These are phyloP conservation scores for Chaetomiaceae sp. DNA, from an alignment of 2,329 filamentous ascomycete genomes.

Conservation along the genomic window DNA sequence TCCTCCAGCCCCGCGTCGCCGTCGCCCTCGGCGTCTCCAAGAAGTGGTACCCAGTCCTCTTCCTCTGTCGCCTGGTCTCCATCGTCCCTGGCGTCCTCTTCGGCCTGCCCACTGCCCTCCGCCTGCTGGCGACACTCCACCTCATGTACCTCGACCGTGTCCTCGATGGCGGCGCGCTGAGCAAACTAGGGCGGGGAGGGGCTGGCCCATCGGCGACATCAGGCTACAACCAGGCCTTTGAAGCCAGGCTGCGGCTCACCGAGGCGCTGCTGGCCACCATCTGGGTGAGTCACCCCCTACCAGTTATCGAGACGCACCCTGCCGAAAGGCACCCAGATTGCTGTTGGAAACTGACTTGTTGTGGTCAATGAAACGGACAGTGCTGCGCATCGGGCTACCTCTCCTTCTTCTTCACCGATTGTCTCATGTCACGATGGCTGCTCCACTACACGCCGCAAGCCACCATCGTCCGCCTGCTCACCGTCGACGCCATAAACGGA, in stretches of 20 bases:
- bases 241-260: slow-evolving; percentile 52
- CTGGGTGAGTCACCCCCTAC: slow-evolving; percentile 62
- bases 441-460: slow-evolving; percentile 78
- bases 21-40: slow-evolving; percentile 70
- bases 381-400: slow-evolving; percentile 73
- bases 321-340: too few species aligned
- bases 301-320: too few species aligned
- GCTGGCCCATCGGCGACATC: neutral
- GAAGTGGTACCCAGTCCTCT: slow-evolving; percentile 68
- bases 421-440: slow-evolving; percentile 81
- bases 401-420: slow-evolving; percentile 79
- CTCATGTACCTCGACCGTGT: slow-evolving; percentile 28
- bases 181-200: neutral
- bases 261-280: slow-evolving; percentile 68
- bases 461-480: slow-evolving; percentile 72
- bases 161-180: slow-evolving; percentile 12
- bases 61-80: slow-evolving; percentile 67
- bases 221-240: slow-evolving; percentile 28
- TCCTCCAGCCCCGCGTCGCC: slow-evolving; percentile 71
- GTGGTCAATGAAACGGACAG: too few species aligned
- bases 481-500: slow-evolving; percentile 68
- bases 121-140: slow-evolving; percentile 61
- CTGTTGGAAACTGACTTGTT: too few species aligned
- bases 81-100: slow-evolving; percentile 67
- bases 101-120: slow-evolving; percentile 64